These are phyloP conservation scores for Durusdinium trenchii DNA, from an alignment of 73 alveolate species.

Conservation along the genomic window DNA sequence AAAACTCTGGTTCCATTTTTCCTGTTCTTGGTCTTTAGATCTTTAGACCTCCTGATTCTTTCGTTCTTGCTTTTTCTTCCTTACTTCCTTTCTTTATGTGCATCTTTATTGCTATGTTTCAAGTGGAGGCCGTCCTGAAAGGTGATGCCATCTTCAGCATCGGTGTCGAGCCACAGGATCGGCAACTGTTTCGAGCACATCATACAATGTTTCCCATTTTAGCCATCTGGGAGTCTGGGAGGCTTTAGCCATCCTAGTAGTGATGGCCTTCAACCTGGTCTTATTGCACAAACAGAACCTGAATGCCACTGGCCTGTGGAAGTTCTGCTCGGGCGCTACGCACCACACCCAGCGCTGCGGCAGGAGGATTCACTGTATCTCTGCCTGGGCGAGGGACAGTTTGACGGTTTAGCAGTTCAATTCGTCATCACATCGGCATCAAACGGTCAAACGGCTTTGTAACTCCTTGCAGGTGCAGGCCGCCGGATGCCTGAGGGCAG, in stretches of 20 bases:
- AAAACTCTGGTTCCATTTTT: too few species aligned
- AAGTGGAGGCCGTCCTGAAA: background rate
- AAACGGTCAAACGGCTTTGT: too few species aligned
- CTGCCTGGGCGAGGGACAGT: constrained; percentile 17
- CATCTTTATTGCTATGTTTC: too few species aligned
- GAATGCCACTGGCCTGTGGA: constrained; percentile 18
- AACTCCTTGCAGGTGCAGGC: background rate
- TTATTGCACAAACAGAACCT: background rate
- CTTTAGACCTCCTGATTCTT: too few species aligned
- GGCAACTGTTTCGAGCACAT: constrained; percentile 19
- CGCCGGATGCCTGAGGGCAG: background rate
- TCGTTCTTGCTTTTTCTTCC: too few species aligned
- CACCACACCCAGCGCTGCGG: constrained; percentile 66
- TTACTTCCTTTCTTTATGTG: too few species aligned
- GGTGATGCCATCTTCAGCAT: constrained; percentile 56
- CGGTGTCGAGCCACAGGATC: constrained; percentile 92
- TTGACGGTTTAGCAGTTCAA: background rate
- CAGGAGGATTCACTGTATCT: constrained; percentile 37
- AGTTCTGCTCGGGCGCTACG: constrained; percentile 66
- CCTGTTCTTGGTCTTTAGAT: too few species aligned
- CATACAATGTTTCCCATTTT: too few species aligned
- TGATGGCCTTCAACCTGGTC: too few species aligned
- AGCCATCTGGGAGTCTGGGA: too few species aligned
- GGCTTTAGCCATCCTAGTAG: too few species aligned
- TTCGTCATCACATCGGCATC: background rate